A percentile compares a stretch with the other conserved stretches of the same genome.
These are phyloP conservation scores for Penicillium sp. DNA, from an alignment of 2,329 filamentous ascomycete species.

Conservation along the genomic window DNA sequence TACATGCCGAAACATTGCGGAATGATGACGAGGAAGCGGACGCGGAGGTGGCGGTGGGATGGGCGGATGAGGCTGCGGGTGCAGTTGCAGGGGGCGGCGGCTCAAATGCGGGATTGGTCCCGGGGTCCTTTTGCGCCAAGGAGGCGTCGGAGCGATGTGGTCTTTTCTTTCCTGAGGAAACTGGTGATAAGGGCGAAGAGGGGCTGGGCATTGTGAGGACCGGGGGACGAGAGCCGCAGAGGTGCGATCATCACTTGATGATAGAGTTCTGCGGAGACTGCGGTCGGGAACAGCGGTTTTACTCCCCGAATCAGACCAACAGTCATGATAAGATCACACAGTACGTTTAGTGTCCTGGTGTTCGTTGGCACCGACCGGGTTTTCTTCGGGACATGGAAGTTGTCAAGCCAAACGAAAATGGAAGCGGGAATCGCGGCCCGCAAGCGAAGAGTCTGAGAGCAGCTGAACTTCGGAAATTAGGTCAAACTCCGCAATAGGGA, in stretches of 20 bases:
- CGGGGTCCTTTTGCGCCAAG: constrained; percentile 21
- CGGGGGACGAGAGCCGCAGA: constrained; percentile 24
- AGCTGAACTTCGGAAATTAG: background rate
- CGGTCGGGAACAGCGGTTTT: constrained; percentile 22
- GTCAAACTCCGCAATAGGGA: constrained; percentile 16
- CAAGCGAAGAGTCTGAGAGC: constrained; percentile 7
- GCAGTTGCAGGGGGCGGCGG: constrained; percentile 12
- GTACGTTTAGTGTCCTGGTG: constrained; percentile 1
- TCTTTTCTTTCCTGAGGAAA: constrained; percentile 38
- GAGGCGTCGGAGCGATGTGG: constrained; percentile 31
- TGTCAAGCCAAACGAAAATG: background rate
- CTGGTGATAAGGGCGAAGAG: constrained; percentile 30
- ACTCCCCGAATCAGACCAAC: constrained; percentile 24
- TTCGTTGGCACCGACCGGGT: constrained; percentile 1
- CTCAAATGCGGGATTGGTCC: constrained; percentile 17
- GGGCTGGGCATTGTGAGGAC: constrained; percentile 36
- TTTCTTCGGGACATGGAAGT: constrained; percentile 7
- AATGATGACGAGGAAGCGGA: constrained; percentile 51
- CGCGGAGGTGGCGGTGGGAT: constrained; percentile 24
- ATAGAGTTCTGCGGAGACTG: constrained; percentile 22
- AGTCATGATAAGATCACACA: constrained; percentile 29
- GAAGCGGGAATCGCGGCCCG: constrained; percentile 14
- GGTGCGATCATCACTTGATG: constrained; percentile 33
- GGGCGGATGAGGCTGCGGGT: constrained; percentile 22
- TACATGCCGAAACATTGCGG: constrained; percentile 89